Evolutionary conservation across 202 grass and related monocot species (phyloP).

Genomic region (Schoenoplectus triqueter): DNA sequence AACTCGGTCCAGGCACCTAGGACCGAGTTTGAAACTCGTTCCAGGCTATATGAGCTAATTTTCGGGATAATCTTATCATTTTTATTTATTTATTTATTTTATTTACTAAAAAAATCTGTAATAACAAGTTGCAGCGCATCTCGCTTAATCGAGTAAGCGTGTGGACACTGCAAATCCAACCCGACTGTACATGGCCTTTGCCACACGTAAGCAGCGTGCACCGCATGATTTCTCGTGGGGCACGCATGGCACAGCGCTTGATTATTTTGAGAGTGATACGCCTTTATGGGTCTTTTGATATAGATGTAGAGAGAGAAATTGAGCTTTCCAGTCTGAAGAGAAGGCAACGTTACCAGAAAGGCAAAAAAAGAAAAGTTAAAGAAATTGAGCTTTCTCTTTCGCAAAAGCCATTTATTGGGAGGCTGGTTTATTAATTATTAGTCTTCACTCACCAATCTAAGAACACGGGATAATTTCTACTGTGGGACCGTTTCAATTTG

Average conservation of each 20-base stretch:
- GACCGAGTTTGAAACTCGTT: too few relatives aligned
- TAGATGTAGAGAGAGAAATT: background rate
- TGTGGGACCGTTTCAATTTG: background rate
- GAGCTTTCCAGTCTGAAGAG: background rate
- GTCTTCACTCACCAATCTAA: background rate
- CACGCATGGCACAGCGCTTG: background rate
- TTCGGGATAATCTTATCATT: too few relatives aligned
- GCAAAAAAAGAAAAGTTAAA: background rate
- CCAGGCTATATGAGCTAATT: too few relatives aligned
- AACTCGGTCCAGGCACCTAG: too few relatives aligned
- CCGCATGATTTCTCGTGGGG: constrained; percentile 18
- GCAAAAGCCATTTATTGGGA: constrained; percentile 7
- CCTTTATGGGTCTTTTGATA: background rate
- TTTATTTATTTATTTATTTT: too few relatives aligned
- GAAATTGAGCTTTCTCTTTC: background rate
- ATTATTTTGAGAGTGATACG: background rate
- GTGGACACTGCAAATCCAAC: too few relatives aligned
- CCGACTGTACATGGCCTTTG: background rate
- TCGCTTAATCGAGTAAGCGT: too few relatives aligned
- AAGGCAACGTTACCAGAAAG: background rate
- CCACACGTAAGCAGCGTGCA: background rate
- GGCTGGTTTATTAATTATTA: too few relatives aligned
- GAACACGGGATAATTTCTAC: background rate
- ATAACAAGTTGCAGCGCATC: too few relatives aligned
- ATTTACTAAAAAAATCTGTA: too few relatives aligned